Percentiles rank a stretch among this genome's conserved stretches.
Conservation (phyloP, 345 rosid species). For the Reutealis trisperma region DNA sequence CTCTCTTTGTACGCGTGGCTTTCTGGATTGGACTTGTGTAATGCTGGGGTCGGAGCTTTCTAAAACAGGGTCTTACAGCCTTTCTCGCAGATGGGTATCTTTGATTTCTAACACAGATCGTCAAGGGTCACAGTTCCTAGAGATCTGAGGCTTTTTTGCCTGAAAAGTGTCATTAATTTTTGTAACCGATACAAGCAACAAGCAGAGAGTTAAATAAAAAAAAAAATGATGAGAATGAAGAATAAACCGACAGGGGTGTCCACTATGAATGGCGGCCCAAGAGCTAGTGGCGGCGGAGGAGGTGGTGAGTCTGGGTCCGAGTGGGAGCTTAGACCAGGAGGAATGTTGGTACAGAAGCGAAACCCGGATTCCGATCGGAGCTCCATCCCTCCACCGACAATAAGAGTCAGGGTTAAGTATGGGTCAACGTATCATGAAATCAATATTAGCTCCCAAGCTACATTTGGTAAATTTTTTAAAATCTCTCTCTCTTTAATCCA, state of each 20-base stretch:
- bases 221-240: conserved; percentile 79
- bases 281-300: conserved; percentile 37
- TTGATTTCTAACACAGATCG: conserved; percentile 42
- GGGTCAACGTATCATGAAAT: conserved; percentile 86
- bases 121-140: conserved; percentile 14
- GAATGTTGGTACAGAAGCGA: conserved; percentile 97
- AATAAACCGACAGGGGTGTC: conserved; percentile 53
- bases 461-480: conserved; percentile 59
- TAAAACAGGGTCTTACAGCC: conserved; percentile 26
- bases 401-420: conserved; percentile 86
- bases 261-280: conserved; percentile 47
- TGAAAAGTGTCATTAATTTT: conserved; percentile 4
- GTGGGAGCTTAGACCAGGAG: conserved; percentile 98
- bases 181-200: conserved; percentile 2
- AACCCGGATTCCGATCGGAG: conserved; percentile 64
- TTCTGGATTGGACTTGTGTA: conserved; percentile 36
- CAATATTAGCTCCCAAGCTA: conserved; percentile 76
- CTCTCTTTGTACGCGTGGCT: conserved; percentile 15
- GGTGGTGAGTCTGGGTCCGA: conserved; percentile 53
- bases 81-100: conserved; percentile 43
- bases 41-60: conserved; percentile 32
- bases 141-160: conserved; percentile 40
- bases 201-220: background rate
- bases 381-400: conserved; percentile 73
- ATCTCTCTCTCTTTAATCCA: background rate